Evolutionary conservation across 805 yeast genomes (phyloP), one percentile per base, ranked within the genome.

Genomic region (Yarrowia hollandica): DNA sequence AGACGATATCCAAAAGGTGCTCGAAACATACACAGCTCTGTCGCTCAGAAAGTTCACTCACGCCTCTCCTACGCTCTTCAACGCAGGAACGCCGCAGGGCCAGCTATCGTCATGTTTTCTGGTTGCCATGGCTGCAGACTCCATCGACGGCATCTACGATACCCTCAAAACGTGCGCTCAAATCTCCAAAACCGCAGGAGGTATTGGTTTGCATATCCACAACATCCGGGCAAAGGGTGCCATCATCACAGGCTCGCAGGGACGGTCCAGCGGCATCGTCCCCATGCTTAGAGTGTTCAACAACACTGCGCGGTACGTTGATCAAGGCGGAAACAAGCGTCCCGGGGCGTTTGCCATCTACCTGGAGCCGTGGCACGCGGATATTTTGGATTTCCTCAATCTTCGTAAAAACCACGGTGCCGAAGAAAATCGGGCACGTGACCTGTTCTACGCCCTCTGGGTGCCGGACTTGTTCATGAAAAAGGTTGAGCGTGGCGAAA

Each of bases 321-420:
- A 91, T 66, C 98, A 92, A 75, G 98, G 98, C 61, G 97, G 97
- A 39, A 91, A 90, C 74, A 90, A 90, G 71, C 77, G 98, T 65
- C 98, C 98, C 0, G 97, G 97, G 60, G 97, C 98, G 1, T 86
- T 92, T 71, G 96, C 96, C 25, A 73, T 90, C 23, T 92, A 90
- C 69, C 70, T 91, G 30, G 98, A 91, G 73, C 97, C 98, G 56
- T 91, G 98, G 98, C 98, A 91, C 68, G 81, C 88, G 2, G 98
- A 91, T 67, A 77, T 91, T 31, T 83, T 88, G 68, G 92, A 85
- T 59, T 86, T 91, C 65, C 71, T 92, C 42, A 90, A 90, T 58
- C 76, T 92, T 63, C 79, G 90, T 65, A 91, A 91, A 73, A 91
- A 90, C 66, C 96, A 90, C 66, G 98, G 97, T 59, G 89, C 88